These are phyloP conservation scores for Aureobasidium sp. DNA, from an alignment of 2,329 filamentous ascomycete genomes.

Conservation along the genomic window DNA sequence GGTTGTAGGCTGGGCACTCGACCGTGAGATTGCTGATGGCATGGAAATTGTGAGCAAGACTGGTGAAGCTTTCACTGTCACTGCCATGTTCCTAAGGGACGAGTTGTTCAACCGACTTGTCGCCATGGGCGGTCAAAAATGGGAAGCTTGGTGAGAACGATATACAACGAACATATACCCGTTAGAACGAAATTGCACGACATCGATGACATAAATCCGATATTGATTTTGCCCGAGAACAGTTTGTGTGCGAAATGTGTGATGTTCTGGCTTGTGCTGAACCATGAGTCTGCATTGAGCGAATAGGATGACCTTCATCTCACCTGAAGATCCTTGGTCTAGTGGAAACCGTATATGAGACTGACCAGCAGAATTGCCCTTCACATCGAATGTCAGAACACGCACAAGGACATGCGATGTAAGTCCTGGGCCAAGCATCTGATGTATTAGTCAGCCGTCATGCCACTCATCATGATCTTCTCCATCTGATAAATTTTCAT, in stretches of 20 bases:
- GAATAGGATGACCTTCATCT: too few species aligned
- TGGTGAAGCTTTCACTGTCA: constrained; percentile 53
- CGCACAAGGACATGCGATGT: too few species aligned
- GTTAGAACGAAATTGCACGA: background rate
- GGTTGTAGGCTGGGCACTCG: constrained; percentile 70
- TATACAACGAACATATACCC: background rate
- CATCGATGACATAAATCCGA: background rate
- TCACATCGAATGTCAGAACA: too few species aligned
- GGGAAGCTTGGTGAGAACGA: constrained; percentile 58
- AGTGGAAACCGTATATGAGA: too few species aligned
- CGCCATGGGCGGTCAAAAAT: constrained; percentile 72
- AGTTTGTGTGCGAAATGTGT: background rate
- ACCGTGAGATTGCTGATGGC: constrained; percentile 66
- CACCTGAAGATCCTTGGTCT: too few species aligned
- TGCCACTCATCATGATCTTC: too few species aligned
- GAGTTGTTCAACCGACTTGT: constrained; percentile 74
- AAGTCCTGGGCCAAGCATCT: too few species aligned
- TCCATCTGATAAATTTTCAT: too few species aligned
- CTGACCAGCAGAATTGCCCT: too few species aligned
- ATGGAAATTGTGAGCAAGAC: constrained; percentile 55
- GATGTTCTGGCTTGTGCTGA: background rate
- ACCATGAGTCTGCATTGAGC: too few species aligned
- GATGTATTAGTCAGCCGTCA: too few species aligned
- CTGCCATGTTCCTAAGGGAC: constrained; percentile 62
- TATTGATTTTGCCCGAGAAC: background rate